Conservation (phyloP, 169 alveolate genomes). For the Plasmodium coatneyi region DNA sequence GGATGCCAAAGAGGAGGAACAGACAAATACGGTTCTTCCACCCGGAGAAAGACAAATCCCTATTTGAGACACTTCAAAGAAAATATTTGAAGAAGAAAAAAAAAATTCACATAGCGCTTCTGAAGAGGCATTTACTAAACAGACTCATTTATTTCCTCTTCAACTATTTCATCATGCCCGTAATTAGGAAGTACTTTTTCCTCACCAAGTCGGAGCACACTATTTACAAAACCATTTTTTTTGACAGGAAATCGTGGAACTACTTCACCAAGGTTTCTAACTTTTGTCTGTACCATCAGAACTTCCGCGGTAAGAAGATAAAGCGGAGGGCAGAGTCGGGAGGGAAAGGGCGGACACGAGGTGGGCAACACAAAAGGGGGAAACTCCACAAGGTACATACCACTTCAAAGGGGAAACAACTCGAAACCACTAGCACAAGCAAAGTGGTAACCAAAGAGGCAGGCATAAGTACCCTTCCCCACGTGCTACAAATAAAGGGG, state of each 20-base stretch:
- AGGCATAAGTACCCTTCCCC: neutral
- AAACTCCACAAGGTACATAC: neutral
- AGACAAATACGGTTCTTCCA: neutral
- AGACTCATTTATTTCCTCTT: constrained; percentile 70
- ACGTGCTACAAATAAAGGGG: neutral
- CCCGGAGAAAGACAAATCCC: neutral
- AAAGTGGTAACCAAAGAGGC: neutral
- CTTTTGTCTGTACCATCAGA: constrained; percentile 67
- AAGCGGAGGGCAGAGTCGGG: constrained; percentile 16
- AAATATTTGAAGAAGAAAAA: constrained; percentile 23
- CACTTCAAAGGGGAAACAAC: neutral
- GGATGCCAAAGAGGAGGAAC: neutral
- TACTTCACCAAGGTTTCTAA: constrained; percentile 58
- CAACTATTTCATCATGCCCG: constrained; percentile 73
- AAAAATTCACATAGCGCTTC: constrained; percentile 25
- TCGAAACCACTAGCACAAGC: neutral
- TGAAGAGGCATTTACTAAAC: constrained; percentile 59
- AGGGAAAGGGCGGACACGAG: neutral
- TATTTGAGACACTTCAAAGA: constrained; percentile 14
- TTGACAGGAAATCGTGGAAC: constrained; percentile 66
- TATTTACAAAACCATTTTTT: constrained; percentile 43
- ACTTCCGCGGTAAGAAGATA: constrained; percentile 26
- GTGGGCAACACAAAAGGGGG: neutral
- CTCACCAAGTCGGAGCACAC: constrained; percentile 72
- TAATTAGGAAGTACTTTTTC: constrained; percentile 53